These are phyloP conservation scores for Sarcodon sp. DNA, from an alignment of 768 basidiomycete species.

Conservation along the genomic window DNA sequence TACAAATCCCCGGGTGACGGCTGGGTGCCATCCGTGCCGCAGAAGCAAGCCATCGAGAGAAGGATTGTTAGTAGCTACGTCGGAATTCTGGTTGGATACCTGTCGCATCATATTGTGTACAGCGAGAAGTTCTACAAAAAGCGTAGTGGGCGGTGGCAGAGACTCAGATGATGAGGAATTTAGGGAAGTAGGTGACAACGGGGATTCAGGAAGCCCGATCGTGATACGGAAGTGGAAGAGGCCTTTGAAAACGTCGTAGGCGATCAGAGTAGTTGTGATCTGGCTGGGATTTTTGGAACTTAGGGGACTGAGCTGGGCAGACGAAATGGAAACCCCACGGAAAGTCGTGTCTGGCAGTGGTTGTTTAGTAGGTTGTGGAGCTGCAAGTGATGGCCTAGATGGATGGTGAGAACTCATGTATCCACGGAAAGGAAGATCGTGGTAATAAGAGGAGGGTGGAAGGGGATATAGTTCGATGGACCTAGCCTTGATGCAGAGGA, in stretches of 20 bases:
- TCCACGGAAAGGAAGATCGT: neutral
- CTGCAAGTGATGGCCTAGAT: neutral
- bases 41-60: neutral
- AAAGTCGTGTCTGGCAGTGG: conserved; percentile 2
- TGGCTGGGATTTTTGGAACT: conserved; percentile 19
- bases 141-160: conserved; percentile 15
- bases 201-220: conserved; percentile 10
- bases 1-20: conserved; percentile 30
- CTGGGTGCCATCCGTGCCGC: conserved; percentile 8
- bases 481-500: neutral
- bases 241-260: conserved; percentile 28
- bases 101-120: conserved; percentile 27
- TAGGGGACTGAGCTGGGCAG: conserved; percentile 8
- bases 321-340: conserved; percentile 27
- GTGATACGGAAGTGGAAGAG: conserved; percentile 35
- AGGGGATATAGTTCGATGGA: neutral
- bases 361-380: neutral
- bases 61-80: conserved; percentile 3
- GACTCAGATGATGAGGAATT: neutral
- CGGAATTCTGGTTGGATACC: conserved; percentile 3
- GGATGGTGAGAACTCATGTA: neutral
- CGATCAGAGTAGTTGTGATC: conserved; percentile 26
- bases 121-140: conserved; percentile 26
- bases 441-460: neutral
- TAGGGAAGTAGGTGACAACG: neutral